phyloP scores from a whole-genome alignment of 176 grass and related monocot genomes.

The Eragrostis curvula region DNA sequence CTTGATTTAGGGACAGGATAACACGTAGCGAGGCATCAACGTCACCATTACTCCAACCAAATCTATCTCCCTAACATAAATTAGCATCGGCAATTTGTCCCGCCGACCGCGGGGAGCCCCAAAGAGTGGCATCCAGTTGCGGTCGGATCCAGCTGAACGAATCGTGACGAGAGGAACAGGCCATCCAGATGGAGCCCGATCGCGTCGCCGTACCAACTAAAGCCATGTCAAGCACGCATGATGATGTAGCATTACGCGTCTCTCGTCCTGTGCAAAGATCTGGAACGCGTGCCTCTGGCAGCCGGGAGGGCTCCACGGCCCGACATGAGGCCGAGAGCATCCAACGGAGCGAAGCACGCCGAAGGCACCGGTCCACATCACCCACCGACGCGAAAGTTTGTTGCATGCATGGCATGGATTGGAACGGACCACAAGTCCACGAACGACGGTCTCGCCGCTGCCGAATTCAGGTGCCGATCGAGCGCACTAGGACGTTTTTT shows the following conservation, averaged over 20 bases:
- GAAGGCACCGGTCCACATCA: not conserved
- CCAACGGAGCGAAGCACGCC: not conserved
- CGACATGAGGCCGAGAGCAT: not conserved
- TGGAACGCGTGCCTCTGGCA: not conserved
- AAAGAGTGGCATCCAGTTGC: not conserved
- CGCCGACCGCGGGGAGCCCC: no score
- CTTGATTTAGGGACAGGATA: not conserved
- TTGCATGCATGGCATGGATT: not conserved
- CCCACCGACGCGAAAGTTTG: not conserved
- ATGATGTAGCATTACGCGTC: no score
- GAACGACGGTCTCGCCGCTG: not conserved
- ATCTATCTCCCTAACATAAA: no score
- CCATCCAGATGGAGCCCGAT: not conserved
- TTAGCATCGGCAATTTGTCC: no score
- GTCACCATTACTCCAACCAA: not conserved
- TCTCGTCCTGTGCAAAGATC: not conserved
- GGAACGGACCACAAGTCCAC: constrained; percentile 32
- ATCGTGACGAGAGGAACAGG: not conserved
- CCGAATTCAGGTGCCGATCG: not conserved
- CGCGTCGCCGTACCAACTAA: constrained; percentile 21
- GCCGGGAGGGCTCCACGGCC: not conserved
- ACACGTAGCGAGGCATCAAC: not conserved
- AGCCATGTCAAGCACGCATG: not conserved
- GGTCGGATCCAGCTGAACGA: no score
- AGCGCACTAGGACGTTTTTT: no score